Base-by-base conservation (phyloP, 495 filamentous ascomycete genomes). In the Penicillium waksmanii region DNA sequence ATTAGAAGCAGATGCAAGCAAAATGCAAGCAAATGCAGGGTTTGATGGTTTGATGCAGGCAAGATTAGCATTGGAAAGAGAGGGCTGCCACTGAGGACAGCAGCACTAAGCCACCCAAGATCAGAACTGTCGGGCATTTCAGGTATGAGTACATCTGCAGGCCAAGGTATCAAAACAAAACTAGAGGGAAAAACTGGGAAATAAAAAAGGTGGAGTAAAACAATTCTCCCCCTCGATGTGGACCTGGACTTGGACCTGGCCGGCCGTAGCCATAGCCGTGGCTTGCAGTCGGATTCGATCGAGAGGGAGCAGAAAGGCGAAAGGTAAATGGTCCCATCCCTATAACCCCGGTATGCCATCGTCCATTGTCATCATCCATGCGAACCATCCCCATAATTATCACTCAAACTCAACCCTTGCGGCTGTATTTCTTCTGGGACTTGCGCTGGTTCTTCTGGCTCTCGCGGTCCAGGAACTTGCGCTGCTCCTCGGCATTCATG, bases 391-490 rank as follows among this genome's bases (percentile, higher is more conserved):
- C 58, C 46, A 61, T 35, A 7, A 31, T 31, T 31, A 31, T 31
- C 27, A 61, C 23, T 35, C 42, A 36, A 31, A 8, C 53, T 61
- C 68, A 78, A 55, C 62, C 73, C 59, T 71, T 82, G 58, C 77
- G 72, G 35, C 82, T 87, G 76, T 82, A 78, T 76, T 84, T 90
- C 86, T 91, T 93, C 72, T 84, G 80, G 33, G 75, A 78, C 70
- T 85, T 92, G 73, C 85, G 87, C 66, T 86, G 72, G 68, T 90
- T 91, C 82, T 90, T 91, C 71, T 95, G 89, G 63, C 83, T 82
- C 83, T 98, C 95, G 72, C 87, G 90, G 58, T 98, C 96, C 53
- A 98, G 79, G 71, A 88, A 97, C 80, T 94, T 96, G 78, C 91
- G 89, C 84, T 98, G 95, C 66, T 95, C 92, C 65, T 96, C 93